These are phyloP conservation scores for Mikania micrantha DNA, from an alignment of 129 eudicot genomes.

Conservation along the genomic window DNA sequence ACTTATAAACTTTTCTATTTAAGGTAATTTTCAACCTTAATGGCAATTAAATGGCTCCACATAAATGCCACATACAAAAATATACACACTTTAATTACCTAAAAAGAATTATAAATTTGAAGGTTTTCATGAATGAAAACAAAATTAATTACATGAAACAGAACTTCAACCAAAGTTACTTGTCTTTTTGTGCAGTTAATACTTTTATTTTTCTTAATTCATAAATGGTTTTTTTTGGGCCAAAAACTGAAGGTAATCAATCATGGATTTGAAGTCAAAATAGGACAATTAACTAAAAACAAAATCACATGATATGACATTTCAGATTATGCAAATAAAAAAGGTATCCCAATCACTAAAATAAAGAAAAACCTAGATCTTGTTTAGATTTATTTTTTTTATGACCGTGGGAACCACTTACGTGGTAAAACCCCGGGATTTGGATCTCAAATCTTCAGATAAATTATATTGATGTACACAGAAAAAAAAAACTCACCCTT, in stretches of 20 bases:
- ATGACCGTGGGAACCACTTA: too few species aligned
- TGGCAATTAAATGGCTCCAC: background rate
- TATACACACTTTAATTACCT: background rate
- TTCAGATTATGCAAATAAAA: background rate
- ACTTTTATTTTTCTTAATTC: background rate
- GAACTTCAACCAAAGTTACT: background rate
- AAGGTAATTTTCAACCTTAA: background rate
- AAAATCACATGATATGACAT: background rate
- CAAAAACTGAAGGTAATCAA: background rate
- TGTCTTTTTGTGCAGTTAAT: background rate
- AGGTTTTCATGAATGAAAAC: background rate
- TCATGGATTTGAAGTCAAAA: background rate
- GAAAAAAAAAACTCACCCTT: constrained; percentile 39
- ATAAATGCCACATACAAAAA: background rate
- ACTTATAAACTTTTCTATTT: background rate
- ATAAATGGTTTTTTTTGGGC: background rate
- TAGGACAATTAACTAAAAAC: background rate
- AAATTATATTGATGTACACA: background rate
- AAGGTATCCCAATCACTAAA: background rate
- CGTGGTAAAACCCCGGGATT: too few species aligned
- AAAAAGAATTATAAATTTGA: background rate
- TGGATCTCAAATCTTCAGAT: background rate
- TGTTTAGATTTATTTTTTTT: too few species aligned
- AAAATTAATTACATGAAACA: background rate
- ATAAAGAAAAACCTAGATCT: background rate